phyloP scores from a whole-genome alignment of 208 protist genomes.

The Angomonas deanei region DNA sequence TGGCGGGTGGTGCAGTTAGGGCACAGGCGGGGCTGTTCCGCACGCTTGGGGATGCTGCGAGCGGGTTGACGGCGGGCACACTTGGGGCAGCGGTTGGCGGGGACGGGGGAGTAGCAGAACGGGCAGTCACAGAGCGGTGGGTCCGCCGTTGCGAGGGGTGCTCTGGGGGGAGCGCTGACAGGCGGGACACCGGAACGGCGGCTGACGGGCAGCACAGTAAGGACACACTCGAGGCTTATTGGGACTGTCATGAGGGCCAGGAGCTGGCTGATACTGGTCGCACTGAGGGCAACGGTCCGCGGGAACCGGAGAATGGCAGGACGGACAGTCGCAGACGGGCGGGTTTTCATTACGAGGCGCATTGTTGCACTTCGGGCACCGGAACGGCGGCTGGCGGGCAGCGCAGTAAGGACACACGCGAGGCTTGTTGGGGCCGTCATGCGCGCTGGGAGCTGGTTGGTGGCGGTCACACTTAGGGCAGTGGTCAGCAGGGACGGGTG shows the following conservation, averaged over 20 bases:
- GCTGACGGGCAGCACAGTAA: neutral
- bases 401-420: slow-evolving; percentile 6
- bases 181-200: slow-evolving; percentile 2
- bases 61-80: neutral
- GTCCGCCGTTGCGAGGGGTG: neutral
- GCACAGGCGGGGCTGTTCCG: slow-evolving; percentile 1
- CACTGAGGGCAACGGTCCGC: neutral
- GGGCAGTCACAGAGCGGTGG: slow-evolving; percentile 2
- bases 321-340: neutral
- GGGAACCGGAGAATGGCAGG: neutral
- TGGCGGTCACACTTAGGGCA: neutral
- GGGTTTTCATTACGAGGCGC: neutral
- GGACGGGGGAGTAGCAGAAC: slow-evolving; percentile 6
- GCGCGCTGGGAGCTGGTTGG: neutral
- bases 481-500: neutral
- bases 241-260: neutral
- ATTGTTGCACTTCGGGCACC: neutral
- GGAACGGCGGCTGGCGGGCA: neutral
- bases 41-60: neutral
- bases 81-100: neutral
- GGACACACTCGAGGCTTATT: slow-evolving; percentile 1
- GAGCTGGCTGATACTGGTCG: neutral
- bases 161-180: neutral
- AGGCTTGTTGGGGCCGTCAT: neutral
- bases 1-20: slow-evolving; percentile 3